Evolutionary conservation across 2,329 filamentous ascomycete genomes (phyloP).

Genomic region (Coniosporium tulheliwenetii): DNA sequence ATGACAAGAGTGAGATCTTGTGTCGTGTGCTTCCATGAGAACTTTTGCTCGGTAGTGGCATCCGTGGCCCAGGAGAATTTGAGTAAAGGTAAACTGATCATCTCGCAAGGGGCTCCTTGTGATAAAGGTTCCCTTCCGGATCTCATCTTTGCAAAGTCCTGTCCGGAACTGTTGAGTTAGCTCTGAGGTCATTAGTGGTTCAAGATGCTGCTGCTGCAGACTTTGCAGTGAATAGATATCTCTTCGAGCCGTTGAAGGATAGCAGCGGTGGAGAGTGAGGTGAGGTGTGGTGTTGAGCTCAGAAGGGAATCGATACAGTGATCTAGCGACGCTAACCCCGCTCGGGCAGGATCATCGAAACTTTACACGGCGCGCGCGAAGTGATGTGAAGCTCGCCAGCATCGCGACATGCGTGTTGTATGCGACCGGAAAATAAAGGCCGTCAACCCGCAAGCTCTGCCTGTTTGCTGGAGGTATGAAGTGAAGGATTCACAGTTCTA

Average conservation of each 20-base stretch:
- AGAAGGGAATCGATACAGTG: too few relatives aligned
- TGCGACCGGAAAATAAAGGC: too few relatives aligned
- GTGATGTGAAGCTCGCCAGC: too few relatives aligned
- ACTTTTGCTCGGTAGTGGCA: conserved; percentile 11
- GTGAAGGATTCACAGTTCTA: neutral
- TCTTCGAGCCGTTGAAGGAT: neutral
- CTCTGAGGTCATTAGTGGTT: neutral
- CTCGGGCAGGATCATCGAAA: too few relatives aligned
- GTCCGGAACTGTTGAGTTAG: conserved; percentile 8
- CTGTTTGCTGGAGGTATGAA: too few relatives aligned
- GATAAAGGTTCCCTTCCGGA: neutral
- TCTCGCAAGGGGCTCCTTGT: neutral
- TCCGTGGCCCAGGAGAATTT: conserved; percentile 18
- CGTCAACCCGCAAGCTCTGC: too few relatives aligned
- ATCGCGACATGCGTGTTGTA: too few relatives aligned
- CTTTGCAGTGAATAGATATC: neutral
- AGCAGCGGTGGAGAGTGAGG: neutral
- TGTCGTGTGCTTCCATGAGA: conserved; percentile 19
- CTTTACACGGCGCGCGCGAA: too few relatives aligned
- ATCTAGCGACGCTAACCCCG: too few relatives aligned
- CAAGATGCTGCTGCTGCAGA: neutral
- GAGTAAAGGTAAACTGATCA: conserved; percentile 10
- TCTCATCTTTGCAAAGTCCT: too few relatives aligned
- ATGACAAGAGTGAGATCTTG: conserved; percentile 15
- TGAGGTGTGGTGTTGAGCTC: too few relatives aligned